Conservation (phyloP, 495 filamentous ascomycete genomes). For the Podospora pseudopauciseta region DNA sequence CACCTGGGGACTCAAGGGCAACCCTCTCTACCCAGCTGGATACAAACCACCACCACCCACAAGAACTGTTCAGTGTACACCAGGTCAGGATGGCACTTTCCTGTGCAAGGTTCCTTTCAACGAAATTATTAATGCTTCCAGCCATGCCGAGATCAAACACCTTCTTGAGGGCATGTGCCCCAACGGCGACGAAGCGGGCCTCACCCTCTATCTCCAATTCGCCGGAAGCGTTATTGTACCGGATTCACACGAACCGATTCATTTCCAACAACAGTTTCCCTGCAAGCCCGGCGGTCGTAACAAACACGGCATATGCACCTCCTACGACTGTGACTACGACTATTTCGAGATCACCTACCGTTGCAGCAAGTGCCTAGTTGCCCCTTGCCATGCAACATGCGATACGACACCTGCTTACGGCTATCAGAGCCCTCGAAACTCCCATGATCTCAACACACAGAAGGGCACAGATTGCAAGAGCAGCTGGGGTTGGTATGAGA, state of each 20-base stretch:
- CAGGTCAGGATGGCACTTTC: neutral
- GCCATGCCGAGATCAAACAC: neutral
- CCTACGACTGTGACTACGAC: neutral
- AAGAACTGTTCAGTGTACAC: neutral
- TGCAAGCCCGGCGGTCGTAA: conserved; percentile 3
- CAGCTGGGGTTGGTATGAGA: conserved; percentile 8
- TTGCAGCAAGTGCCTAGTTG: conserved; percentile 2
- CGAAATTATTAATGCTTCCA: neutral
- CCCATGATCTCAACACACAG: conserved; percentile 3
- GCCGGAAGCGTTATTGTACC: neutral
- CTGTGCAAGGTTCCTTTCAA: conserved; percentile 7
- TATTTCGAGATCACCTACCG: conserved; percentile 3
- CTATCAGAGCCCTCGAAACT: neutral
- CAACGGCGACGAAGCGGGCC: conserved; percentile 6
- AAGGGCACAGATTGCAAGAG: neutral
- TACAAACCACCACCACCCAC: conserved; percentile 3
- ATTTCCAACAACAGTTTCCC: conserved; percentile 6
- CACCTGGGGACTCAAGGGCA: neutral
- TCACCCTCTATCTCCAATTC: neutral
- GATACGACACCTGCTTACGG: neutral
- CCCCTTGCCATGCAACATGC: neutral
- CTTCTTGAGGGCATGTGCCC: conserved; percentile 4
- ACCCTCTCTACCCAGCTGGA: neutral
- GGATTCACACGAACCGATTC: neutral
- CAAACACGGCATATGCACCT: neutral